Evolutionary conservation across 2,329 filamentous ascomycete genomes (phyloP).

Genomic region (Dactylonectria estremocensis): DNA sequence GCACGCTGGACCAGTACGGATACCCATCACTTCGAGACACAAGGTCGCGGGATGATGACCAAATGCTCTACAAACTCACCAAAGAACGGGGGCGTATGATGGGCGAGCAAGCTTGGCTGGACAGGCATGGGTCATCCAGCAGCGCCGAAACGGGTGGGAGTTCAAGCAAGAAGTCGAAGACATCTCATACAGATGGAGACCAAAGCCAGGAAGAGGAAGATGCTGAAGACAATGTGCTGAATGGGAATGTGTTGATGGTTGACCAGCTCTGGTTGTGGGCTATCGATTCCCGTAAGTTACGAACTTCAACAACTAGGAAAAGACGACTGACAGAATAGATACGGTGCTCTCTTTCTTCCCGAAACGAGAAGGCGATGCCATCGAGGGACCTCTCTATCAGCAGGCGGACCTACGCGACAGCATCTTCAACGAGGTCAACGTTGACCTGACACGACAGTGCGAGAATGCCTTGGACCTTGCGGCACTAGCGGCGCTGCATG

Average conservation of each 20-base stretch:
- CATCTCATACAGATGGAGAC: constrained; percentile 47
- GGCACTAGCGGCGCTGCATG: constrained; percentile 73
- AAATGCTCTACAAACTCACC: constrained; percentile 78
- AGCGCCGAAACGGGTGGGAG: constrained; percentile 46
- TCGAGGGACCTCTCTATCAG: constrained; percentile 69
- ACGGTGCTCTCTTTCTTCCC: constrained; percentile 70
- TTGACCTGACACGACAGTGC: constrained; percentile 73
- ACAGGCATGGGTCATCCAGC: constrained; percentile 50
- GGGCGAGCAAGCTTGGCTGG: constrained; percentile 44
- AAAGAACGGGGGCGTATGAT: constrained; percentile 58
- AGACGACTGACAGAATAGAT: constrained; percentile 50
- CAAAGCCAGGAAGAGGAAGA: constrained; percentile 50
- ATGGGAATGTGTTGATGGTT: constrained; percentile 76
- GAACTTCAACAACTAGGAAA: fast-evolving
- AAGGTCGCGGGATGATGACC: constrained; percentile 73
- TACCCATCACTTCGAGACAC: constrained; percentile 75
- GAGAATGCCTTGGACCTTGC: constrained; percentile 75
- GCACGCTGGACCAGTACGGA: constrained; percentile 75
- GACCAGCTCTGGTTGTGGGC: constrained; percentile 77
- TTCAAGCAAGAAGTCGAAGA: constrained; percentile 46
- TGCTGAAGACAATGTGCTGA: constrained; percentile 57
- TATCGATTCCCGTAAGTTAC: constrained; percentile 65
- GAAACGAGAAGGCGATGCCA: constrained; percentile 67
- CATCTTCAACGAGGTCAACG: constrained; percentile 77
- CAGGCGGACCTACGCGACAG: constrained; percentile 75